Conservation (phyloP, 2,329 filamentous ascomycete species). For the Raffaelea arxii region DNA sequence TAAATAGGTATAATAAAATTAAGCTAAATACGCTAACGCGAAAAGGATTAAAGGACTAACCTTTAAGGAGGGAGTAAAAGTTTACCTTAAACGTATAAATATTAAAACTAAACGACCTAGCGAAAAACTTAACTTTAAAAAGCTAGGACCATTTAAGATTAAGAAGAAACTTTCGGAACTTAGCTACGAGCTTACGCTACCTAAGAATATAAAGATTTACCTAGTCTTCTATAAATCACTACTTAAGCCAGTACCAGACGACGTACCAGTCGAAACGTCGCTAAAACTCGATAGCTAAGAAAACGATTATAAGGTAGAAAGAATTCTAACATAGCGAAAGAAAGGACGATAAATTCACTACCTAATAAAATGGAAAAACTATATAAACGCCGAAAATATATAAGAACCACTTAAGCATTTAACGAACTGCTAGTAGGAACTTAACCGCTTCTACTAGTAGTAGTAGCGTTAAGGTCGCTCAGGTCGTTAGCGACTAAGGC, state of each 20-base stretch:
- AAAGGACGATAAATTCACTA: neutral
- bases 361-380: too few species aligned
- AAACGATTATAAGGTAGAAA: neutral
- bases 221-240: neutral
- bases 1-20: too few species aligned
- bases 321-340: neutral
- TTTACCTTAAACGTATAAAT: neutral
- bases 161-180: neutral
- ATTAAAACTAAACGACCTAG: neutral
- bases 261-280: neutral
- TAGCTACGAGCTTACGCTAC: neutral
- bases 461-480: too few species aligned
- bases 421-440: too few species aligned
- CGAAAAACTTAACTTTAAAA: neutral
- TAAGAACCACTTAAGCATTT: too few species aligned
- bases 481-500: neutral
- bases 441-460: too few species aligned
- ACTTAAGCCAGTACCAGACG: neutral
- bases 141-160: neutral
- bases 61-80: neutral
- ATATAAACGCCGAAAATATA: neutral
- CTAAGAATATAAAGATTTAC: neutral
- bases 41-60: neutral
- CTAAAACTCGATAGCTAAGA: neutral
- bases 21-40: neutral